Percentiles rank a stretch among this genome's conserved stretches.
These are phyloP conservation scores for Penicillium sp. DNA, from an alignment of 2,329 filamentous ascomycete species.

Conservation along the genomic window DNA sequence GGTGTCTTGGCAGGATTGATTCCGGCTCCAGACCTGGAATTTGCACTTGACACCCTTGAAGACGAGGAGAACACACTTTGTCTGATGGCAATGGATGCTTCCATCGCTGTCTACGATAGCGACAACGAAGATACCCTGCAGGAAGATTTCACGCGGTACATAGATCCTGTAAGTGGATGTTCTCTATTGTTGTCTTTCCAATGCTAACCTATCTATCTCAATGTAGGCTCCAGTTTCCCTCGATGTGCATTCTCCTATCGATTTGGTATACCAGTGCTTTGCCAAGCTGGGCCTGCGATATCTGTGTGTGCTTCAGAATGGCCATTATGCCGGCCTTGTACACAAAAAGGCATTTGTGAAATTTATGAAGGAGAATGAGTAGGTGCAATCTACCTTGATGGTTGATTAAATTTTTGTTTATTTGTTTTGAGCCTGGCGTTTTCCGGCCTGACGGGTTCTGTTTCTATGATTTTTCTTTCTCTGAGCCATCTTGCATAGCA, in stretches of 20 bases:
- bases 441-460: background rate
- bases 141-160: constrained; percentile 85
- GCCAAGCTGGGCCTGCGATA: constrained; percentile 90
- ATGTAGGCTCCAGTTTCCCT: constrained; percentile 77
- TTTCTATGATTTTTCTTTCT: background rate
- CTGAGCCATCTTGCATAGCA: constrained; percentile 1
- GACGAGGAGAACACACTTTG: constrained; percentile 72
- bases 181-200: background rate
- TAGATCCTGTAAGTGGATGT: constrained; percentile 70
- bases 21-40: constrained; percentile 90
- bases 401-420: background rate
- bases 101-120: constrained; percentile 59
- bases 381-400: constrained; percentile 32
- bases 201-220: constrained; percentile 2
- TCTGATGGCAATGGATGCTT: constrained; percentile 71
- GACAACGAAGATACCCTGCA: constrained; percentile 61
- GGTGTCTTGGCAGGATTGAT: constrained; percentile 84
- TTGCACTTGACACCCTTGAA: constrained; percentile 78
- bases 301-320: constrained; percentile 83
- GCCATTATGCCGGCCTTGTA: constrained; percentile 84
- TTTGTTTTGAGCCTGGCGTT: background rate
- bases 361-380: constrained; percentile 82
- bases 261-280: constrained; percentile 95
- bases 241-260: constrained; percentile 87
- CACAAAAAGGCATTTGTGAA: constrained; percentile 98